Base-by-base conservation (phyloP, 1,284 basidiomycete species). In the Malassezia caprae region DNA sequence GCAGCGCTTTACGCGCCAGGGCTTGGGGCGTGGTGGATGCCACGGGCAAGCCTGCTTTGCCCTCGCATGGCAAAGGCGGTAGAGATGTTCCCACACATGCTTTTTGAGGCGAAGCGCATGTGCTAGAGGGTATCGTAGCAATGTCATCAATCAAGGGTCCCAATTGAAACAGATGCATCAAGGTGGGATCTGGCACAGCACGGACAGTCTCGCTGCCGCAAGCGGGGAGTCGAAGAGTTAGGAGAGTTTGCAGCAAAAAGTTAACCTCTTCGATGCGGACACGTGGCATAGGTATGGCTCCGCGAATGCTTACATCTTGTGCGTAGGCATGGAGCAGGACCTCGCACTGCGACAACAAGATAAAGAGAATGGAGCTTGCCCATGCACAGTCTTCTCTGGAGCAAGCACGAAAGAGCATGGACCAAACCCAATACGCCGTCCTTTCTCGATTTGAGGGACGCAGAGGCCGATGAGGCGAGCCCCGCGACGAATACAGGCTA, bases 351-450 rank as follows among this genome's bases (percentile, higher is more conserved):
- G 80, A 81, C 27, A 94, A 76, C 32, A 94, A 76, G 0, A 82
- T 79, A 0, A 86, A 82, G 6, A 90, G 72, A 78, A 8, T 75
- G 62, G 56, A 83, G 81, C 59, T 32, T 15, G 15, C 19, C 80
- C 81, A 0, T 78, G 77, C 62, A 23, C 41, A 12, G 17, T 31
- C 37, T 15, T 43, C 30, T 4, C 40, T 78, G 0, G 84, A 84
- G 65, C 86, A 89, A 23, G 87, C 79, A 59, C 86, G 73, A 73
- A 94, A 90, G 15, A 96, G 75, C 23, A 93, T 76, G 67, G 94
- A 89, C 59, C 96, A 86, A 64, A 87, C 90, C 90, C 90, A 96
- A 76, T 90, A 94, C 8, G 86, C 84, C 68, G 90, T 89, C 8
- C 85, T 79, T 75, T 96, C 90, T 3, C 46, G 42, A 7, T 44